Base-by-base conservation (phyloP, 352 stramenopile species). In the Blastocystis sp. region DNA sequence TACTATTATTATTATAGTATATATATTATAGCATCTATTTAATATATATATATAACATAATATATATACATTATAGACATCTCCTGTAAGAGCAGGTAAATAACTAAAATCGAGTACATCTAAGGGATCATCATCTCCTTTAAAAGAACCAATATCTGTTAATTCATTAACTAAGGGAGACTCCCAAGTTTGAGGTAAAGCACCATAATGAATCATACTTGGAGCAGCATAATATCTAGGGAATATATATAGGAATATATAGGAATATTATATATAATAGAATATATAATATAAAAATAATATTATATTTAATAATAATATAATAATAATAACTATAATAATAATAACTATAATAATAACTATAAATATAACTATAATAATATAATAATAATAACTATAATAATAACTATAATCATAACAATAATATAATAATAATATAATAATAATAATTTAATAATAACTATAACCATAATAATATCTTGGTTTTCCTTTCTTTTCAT, bases 181-280 rank as follows among this genome's bases (percentile, higher is more conserved):
- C 71, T 98, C 91, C 91, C 91, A 98, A 16, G 91, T 98, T 73
- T 95, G 88, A 19, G 91, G 89, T 27, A 96, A 76, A 7, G 94
- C 67, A 45, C 91, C 91, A 67, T 98, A 98, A 74, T 96, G 96
- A 77, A 96, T 62, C 52, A 62, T 62, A 4, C 33, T 49, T 23
- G 52, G 52, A 95, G 70, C 83, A 39, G 86, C 88, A 67, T 95
- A 95, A 23, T 88, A 62, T 25, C 52, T 39, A n/a, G n/a, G n/a
- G n/a, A n/a, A n/a, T 70, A 21, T 39, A 11, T 30, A 71, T 54
- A 21, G 33, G 33, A 18, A 33, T 19, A 25, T 28, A 28, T 5
- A 13, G 13, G 33, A 39, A 13, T 13, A 39, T 13, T 13, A 13
- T 13, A 13, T 13, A 13, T 39, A 13, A 13, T 13, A 39, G 33